Percentiles rank a stretch among this genome's conserved stretches.
Conservation (phyloP, 208 protist species). For the Trypanosoma conorhini region DNA sequence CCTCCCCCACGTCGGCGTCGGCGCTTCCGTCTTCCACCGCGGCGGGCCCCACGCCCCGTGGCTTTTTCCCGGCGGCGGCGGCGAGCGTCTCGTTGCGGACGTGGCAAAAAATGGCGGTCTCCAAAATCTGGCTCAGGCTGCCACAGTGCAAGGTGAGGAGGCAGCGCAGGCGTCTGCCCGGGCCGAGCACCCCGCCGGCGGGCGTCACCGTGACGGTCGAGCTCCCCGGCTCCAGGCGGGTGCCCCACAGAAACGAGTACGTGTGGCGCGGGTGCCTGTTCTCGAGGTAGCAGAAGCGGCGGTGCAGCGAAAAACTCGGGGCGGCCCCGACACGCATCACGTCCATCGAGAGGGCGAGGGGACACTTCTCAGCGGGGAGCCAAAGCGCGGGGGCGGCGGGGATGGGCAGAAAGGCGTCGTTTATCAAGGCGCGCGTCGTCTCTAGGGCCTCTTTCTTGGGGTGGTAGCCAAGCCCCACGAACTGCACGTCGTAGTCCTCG, state of each 20-base stretch:
- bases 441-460: constrained; percentile 41
- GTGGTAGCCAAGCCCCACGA: constrained; percentile 83
- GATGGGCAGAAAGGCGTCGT: constrained; percentile 54
- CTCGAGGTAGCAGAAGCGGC: constrained; percentile 61
- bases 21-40: constrained; percentile 6
- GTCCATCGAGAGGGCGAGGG: constrained; percentile 72
- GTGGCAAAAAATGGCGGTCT: constrained; percentile 59
- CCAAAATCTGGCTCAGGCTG: constrained; percentile 75
- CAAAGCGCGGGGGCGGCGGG: constrained; percentile 31
- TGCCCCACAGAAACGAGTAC: constrained; percentile 66
- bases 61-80: neutral
- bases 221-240: constrained; percentile 48
- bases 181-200: constrained; percentile 45
- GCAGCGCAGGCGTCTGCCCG: constrained; percentile 49
- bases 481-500: constrained; percentile 71
- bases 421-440: constrained; percentile 35
- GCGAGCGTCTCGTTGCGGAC: constrained; percentile 42
- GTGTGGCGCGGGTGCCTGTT: constrained; percentile 56
- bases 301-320: constrained; percentile 83
- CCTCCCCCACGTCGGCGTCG: constrained; percentile 14
- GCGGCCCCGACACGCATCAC: constrained; percentile 69
- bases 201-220: constrained; percentile 54
- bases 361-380: constrained; percentile 27
- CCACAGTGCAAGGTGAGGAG: constrained; percentile 70
- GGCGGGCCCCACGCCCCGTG: neutral